Evolutionary conservation across 2,329 filamentous ascomycete species (phyloP), one percentile per base, ranked within the genome.

Genomic region (Curvularia eragrostidis): DNA sequence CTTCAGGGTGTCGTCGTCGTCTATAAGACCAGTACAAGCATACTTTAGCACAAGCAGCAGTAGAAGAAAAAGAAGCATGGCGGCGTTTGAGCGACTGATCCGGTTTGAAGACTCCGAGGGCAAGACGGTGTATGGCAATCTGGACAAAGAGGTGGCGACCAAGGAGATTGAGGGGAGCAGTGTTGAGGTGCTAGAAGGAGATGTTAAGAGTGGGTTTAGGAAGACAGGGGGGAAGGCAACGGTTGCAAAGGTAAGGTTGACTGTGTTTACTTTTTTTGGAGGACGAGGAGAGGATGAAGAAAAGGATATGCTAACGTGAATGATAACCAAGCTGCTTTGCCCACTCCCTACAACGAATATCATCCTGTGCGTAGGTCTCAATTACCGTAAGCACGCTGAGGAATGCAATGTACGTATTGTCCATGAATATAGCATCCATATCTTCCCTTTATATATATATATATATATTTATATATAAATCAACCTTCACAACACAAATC

Each of bases 341-440:
- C 74, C 74, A 1, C 43, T 77, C 1, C 64, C 68, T 1, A 57
- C 52, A 12, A 69, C 69, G n/a, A 69, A 69, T 34, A 72, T 74
- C 6, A 58, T 76, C 36, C 62, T 71, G 34, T 75, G 75, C 55
- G 68, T 77, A 13, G 75, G 75, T 2, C 57, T 77, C 19, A 77
- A 77, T 54, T 77, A 77, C 64, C 59, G 62, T 18, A 56, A 67
- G 32, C 75, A 77, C 59, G 73, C 73, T 3, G 65, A 71, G 44
- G 75, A 77, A 58, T 64, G 66, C 38, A 72, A 71, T 32, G 70
- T 73, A 51, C 28, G 60, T 64, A 30, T 30, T 9, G 3, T 12
- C 28, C 28, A 30, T 30, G n/a, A n/a, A n/a, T n/a, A n/a, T n/a
- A n/a, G n/a, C n/a, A n/a, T n/a, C n/a, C n/a, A n/a, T n/a, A n/a